Percentiles rank a stretch among this genome's conserved stretches.
Conservation (phyloP, 495 filamentous ascomycete genomes). For the Thozetella sp. region DNA sequence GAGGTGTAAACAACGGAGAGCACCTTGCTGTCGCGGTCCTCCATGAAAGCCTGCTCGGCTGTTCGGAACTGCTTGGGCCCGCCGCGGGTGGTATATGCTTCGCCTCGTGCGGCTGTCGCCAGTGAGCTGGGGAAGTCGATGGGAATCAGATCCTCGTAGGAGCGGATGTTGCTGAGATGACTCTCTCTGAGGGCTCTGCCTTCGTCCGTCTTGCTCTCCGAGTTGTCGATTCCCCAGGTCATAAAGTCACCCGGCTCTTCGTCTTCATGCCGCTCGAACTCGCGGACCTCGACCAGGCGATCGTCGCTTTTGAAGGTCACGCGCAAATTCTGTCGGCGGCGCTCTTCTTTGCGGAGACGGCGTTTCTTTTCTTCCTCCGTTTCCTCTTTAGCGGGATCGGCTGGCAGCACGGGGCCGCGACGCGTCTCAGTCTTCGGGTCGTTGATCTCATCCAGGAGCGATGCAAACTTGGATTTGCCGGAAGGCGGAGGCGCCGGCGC, state of each 20-base stretch:
- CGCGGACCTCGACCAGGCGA: conserved; percentile 68
- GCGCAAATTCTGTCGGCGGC: conserved; percentile 68
- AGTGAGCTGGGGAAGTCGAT: conserved; percentile 57
- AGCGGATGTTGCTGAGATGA: conserved; percentile 59
- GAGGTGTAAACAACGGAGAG: conserved; percentile 83
- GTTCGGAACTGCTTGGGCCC: conserved; percentile 62
- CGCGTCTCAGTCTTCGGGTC: conserved; percentile 56
- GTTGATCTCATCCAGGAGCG: conserved; percentile 62
- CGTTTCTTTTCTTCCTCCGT: conserved; percentile 74
- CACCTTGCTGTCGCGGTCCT: conserved; percentile 73
- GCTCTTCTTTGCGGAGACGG: conserved; percentile 76
- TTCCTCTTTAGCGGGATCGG: conserved; percentile 57
- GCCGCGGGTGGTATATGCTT: conserved; percentile 64
- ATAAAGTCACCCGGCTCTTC: conserved; percentile 73
- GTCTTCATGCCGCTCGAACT: conserved; percentile 74
- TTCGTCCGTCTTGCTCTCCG: conserved; percentile 60
- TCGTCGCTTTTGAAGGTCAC: conserved; percentile 70
- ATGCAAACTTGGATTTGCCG: conserved; percentile 37
- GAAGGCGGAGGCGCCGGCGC: conserved; percentile 16
- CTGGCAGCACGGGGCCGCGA: conserved; percentile 40
- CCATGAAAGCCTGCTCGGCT: conserved; percentile 66
- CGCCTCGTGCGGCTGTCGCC: conserved; percentile 47
- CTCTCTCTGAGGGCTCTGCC: conserved; percentile 75
- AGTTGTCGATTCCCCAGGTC: conserved; percentile 65
- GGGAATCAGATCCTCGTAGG: conserved; percentile 34